Evolutionary conservation across 108 stramenopile species (phyloP), one percentile per base, ranked within the genome.

Genomic region (Pseudonitzschia delicatissima): DNA sequence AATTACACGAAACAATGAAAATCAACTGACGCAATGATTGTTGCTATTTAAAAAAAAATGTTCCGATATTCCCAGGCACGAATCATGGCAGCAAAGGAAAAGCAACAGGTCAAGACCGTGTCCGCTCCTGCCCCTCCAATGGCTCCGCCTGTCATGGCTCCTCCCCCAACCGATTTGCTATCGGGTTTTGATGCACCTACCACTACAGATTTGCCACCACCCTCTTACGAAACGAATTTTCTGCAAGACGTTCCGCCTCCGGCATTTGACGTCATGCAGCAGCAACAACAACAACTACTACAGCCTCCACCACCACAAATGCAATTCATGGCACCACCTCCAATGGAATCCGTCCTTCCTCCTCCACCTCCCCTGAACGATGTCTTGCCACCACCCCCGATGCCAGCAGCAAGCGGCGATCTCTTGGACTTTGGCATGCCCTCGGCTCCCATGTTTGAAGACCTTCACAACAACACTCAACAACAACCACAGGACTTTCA

Each of bases 81-180:
- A 60, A 92, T 92, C 62, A 85, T 84, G 77, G 91, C 91, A 4
- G 91, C 91, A 27, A 88, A 92, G 59, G 91, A 92, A 84, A 76
- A 82, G 23, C 74, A 86, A 15, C 78, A 82, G 37, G 45, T 71
- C 50, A 77, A 78, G 6, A 51, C 74, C 34, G 61, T 23, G 23
- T 55, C 68, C 42, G 28, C 17, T 20, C 66, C 63, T 33, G 49
- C 33, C 35, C 29, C 55, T 12, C 45, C 57, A 39, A 45, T 53
- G 29, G 51, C 71, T 3, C 15, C 60, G 2, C 57, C 71, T 20
- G 47, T 55, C 2, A 28, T 37, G 40, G 55, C 62, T 45, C 47
- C 62, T 36, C 48, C 61, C 44, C 13, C 61, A 12, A 35, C 42
- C 0, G 50, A 67, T 51, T 68, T 78, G 65, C 70, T 78, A 5